Evolutionary conservation across 805 yeast genomes (phyloP).

Genomic region (Metschnikowia proteae): DNA sequence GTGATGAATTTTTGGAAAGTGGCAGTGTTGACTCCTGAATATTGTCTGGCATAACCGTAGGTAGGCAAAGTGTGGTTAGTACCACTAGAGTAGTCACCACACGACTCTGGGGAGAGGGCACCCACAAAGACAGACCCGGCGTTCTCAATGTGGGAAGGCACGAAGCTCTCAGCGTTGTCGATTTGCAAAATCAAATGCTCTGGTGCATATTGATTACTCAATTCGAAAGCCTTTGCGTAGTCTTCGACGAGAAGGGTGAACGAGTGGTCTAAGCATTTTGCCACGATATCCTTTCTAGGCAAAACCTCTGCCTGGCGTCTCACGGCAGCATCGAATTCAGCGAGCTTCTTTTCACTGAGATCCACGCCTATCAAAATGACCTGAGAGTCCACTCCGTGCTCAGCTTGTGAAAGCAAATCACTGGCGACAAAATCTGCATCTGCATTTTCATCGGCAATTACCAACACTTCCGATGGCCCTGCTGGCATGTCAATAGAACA

Average conservation of each 20-base stretch:
- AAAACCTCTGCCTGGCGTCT: slow-evolving; percentile 75
- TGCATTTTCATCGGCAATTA: slow-evolving; percentile 82
- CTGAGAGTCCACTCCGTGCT: slow-evolving; percentile 98
- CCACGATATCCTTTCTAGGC: slow-evolving; percentile 91
- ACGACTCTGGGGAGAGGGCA: slow-evolving; percentile 91
- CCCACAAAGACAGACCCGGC: slow-evolving; percentile 99
- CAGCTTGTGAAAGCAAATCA: slow-evolving; percentile 95
- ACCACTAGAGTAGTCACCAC: slow-evolving; percentile 98
- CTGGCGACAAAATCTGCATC: slow-evolving; percentile 97
- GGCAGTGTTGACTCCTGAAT: slow-evolving; percentile 94
- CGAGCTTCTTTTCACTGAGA: slow-evolving; percentile 56
- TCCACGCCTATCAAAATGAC: slow-evolving; percentile 85
- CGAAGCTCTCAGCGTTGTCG: slow-evolving; percentile 69
- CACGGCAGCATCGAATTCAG: slow-evolving; percentile 75
- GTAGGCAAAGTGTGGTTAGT: slow-evolving; percentile 99
- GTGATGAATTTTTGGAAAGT: slow-evolving; percentile 95
- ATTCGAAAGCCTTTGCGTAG: slow-evolving; percentile 76
- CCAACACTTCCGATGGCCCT: slow-evolving; percentile 97
- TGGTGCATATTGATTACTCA: slow-evolving; percentile 92
- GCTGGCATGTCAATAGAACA: slow-evolving; percentile 99
- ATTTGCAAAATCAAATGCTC: slow-evolving; percentile 95
- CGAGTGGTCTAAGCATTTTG: slow-evolving; percentile 90
- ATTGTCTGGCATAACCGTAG: slow-evolving; percentile 96
- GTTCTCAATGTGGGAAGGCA: slow-evolving; percentile 68
- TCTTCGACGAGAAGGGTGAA: slow-evolving; percentile 66